phyloP scores from a whole-genome alignment of 2,329 filamentous ascomycete genomes.

The Diaporthe sp. region DNA sequence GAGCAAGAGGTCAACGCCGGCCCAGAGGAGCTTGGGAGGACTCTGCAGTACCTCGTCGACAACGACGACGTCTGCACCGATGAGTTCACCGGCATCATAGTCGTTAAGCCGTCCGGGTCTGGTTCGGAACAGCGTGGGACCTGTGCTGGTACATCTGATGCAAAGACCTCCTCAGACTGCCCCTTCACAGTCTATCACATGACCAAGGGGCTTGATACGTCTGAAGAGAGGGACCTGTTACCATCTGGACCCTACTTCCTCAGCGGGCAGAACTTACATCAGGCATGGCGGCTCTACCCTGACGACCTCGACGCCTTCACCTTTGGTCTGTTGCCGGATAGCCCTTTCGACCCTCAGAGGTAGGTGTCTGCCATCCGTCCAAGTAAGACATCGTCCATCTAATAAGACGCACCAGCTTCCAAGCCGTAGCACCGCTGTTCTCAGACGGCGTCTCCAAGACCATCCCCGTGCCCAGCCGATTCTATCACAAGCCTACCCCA shows the following conservation, averaged over 20 bases:
- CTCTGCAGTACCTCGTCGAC: constrained; percentile 49
- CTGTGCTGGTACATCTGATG: not conserved
- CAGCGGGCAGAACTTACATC: constrained; percentile 55
- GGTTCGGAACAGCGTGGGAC: constrained; percentile 9
- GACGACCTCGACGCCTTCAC: constrained; percentile 53
- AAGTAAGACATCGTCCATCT: not conserved
- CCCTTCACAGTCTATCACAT: constrained; percentile 31
- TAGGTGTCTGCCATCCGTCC: no score
- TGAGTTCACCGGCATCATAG: constrained; percentile 53
- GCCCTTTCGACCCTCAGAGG: constrained; percentile 41
- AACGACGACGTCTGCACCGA: constrained; percentile 55
- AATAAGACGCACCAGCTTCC: constrained; percentile 44
- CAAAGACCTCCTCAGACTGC: not conserved
- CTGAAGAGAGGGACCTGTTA: constrained; percentile 40
- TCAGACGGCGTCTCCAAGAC: constrained; percentile 44
- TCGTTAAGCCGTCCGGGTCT: constrained; percentile 52
- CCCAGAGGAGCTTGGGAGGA: constrained; percentile 48
- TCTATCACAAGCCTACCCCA: constrained; percentile 26
- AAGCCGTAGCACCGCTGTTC: constrained; percentile 46
- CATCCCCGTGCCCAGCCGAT: constrained; percentile 38
- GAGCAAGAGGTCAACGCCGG: constrained; percentile 52
- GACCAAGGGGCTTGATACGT: not conserved
- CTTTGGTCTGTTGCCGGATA: constrained; percentile 53
- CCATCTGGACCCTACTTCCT: constrained; percentile 57
- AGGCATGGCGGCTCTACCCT: constrained; percentile 57